Conservation (phyloP, 495 filamentous ascomycete species). For the Choiromyces venosus region DNA sequence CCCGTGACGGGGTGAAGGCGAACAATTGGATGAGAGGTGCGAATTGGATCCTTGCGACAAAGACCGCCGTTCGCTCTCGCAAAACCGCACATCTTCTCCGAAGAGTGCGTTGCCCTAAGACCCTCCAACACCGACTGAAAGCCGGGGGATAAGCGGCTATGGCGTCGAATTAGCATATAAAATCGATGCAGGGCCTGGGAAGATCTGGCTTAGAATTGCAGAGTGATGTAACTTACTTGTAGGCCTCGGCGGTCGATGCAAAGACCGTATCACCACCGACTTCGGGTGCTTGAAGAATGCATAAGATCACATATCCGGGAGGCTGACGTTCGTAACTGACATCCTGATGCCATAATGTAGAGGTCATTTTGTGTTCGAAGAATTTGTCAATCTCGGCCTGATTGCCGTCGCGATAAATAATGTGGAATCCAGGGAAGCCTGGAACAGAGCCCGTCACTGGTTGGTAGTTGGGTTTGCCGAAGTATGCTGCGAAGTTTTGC, state of each 20-base stretch:
- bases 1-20: slow-evolving; percentile 62
- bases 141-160: slow-evolving; percentile 41
- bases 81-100: slow-evolving; percentile 43
- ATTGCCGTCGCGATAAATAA: slow-evolving; percentile 58
- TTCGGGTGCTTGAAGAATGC: slow-evolving; percentile 53
- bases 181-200: neutral
- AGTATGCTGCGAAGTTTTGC: slow-evolving; percentile 53
- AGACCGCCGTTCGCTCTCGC: slow-evolving; percentile 39
- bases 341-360: slow-evolving; percentile 57
- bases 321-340: slow-evolving; percentile 58
- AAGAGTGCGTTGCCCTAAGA: slow-evolving; percentile 42
- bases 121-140: slow-evolving; percentile 42
- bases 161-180: neutral
- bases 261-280: slow-evolving; percentile 47
- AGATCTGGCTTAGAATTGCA: neutral
- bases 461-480: slow-evolving; percentile 59
- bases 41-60: slow-evolving; percentile 42
- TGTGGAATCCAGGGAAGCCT: slow-evolving; percentile 55
- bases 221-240: slow-evolving; percentile 33
- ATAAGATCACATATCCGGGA: slow-evolving; percentile 56
- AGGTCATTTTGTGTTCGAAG: slow-evolving; percentile 53
- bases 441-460: slow-evolving; percentile 53
- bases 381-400: slow-evolving; percentile 53
- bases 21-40: slow-evolving; percentile 48
- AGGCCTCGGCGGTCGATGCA: slow-evolving; percentile 42